Evolutionary conservation across 2,329 filamentous ascomycete species (phyloP).

Genomic region (Cordyceps tenuipes): DNA sequence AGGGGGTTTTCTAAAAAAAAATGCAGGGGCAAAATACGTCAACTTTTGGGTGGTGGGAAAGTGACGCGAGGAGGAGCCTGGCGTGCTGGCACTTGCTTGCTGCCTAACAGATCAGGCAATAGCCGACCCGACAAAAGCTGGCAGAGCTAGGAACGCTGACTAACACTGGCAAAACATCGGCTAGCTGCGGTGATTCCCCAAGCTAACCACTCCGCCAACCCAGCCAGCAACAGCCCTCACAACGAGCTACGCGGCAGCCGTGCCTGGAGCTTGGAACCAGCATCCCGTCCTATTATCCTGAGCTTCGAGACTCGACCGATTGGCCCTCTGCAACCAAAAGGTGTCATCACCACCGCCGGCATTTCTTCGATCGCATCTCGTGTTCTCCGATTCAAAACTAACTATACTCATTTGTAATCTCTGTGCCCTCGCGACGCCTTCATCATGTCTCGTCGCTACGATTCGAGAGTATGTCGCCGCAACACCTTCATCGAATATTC

Average conservation of each 20-base stretch:
- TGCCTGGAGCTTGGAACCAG: conserved; percentile 35
- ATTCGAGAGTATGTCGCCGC: conserved; percentile 70
- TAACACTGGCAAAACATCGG: conserved; percentile 11
- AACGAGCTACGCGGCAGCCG: conserved; percentile 29
- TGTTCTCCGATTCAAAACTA: background rate
- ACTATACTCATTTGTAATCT: background rate
- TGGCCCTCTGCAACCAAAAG: background rate
- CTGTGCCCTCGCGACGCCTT: conserved; percentile 16
- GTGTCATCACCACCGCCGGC: background rate
- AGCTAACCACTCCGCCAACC: background rate
- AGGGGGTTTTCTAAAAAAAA: background rate
- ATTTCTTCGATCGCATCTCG: background rate
- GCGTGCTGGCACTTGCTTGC: background rate
- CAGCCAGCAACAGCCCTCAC: conserved; percentile 9
- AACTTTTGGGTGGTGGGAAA: conserved; percentile 1
- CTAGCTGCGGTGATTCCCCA: conserved; percentile 6
- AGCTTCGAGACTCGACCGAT: conserved; percentile 9
- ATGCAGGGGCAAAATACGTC: conserved; percentile 1
- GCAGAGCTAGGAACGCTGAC: conserved; percentile 3
- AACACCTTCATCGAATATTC: background rate
- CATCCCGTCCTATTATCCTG: conserved; percentile 13
- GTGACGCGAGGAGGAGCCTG: conserved; percentile 2
- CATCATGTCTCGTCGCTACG: conserved; percentile 89
- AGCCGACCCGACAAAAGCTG: too few species aligned
- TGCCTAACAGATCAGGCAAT: conserved; percentile 6